Base-by-base conservation (phyloP, 148 eudicot genomes). In the Nepenthes gracilis region DNA sequence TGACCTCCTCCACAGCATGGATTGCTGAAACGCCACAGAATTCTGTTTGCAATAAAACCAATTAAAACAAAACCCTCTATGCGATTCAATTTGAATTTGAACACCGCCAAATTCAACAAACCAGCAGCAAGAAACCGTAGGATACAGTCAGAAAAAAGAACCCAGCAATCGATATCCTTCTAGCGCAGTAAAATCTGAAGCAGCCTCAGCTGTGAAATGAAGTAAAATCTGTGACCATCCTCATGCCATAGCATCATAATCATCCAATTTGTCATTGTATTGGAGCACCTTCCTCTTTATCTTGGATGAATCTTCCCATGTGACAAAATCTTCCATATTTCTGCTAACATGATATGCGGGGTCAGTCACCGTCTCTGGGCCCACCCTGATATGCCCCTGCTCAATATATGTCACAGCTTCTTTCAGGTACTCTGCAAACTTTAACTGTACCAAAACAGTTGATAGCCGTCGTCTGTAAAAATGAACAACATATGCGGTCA, bases 261-360 rank as follows among this genome's bases (percentile, higher is more conserved):
- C 99, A 74, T 94, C 99, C 67, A 86, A 60, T 72, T 81, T 78
- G 52, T 83, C 90, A 60, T 94, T 86, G 74, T 94, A 94, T 54
- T 73, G 77, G 48, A 78, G 72, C 40, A 94, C 85, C 68, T 80
- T 84, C 72, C 77, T 80, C 87, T 72, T 84, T 10, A 94, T 89
- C 85, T 85, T 89, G 43, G 97, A 94, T 48, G 92, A 71, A 74
- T 80, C 85, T n/a, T 80, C 97, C 99, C 99, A 94, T 13, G 92
- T 94, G 10, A 94, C 69, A 55, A 89, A 83, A 70, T 94, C 97
- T 77, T 94, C 97, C 97, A 94, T 81, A 56, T 81, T 86, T 68
- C 99, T 82, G 13, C 97, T 94, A 10, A 94, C 99, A 59, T 89
- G 97, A 67, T 69, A 94, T 48, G 99, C 99, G 2, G 99, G 97